A percentile compares a stretch with the other conserved stretches of the same genome.
phyloP scores from a whole-genome alignment of 495 filamentous ascomycete species.

The Aspergillus steynii region DNA sequence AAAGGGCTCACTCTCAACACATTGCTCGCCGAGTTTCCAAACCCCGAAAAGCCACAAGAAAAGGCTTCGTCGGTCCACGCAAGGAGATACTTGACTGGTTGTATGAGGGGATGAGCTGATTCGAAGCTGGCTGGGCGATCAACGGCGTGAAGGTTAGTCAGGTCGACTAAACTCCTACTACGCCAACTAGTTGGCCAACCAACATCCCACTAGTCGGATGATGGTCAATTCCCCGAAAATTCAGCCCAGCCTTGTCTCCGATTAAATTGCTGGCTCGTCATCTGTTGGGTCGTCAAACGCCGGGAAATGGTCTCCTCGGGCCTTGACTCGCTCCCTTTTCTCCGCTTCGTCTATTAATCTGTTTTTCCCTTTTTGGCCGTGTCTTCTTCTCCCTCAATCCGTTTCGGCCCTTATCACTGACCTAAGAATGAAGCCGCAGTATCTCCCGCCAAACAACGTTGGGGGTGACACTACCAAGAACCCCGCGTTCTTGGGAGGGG shows the following conservation, averaged over 20 bases:
- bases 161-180: not conserved
- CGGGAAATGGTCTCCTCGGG: conserved; percentile 6
- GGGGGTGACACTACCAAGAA: not conserved
- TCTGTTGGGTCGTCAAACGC: not conserved
- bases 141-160: not conserved
- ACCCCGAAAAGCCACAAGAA: not conserved
- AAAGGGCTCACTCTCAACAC: not conserved
- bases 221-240: conserved; percentile 1
- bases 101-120: conserved; percentile 5
- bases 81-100: conserved; percentile 4
- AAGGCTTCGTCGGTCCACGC: not conserved
- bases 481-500: not conserved
- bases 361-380: not conserved
- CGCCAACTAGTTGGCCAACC: not conserved
- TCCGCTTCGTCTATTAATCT: conserved; percentile 7
- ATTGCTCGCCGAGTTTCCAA: not conserved
- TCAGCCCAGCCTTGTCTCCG: not conserved
- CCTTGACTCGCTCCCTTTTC: conserved; percentile 9
- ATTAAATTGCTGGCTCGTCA: not conserved
- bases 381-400: not conserved
- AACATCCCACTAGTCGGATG: not conserved
- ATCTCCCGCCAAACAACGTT: not conserved
- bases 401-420: not conserved
- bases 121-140: conserved; percentile 3
- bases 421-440: not conserved